Evolutionary conservation across 192 early-diverging fungal species (phyloP), one percentile per base, ranked within the genome.

Genomic region (Funneliformis geosporum): DNA sequence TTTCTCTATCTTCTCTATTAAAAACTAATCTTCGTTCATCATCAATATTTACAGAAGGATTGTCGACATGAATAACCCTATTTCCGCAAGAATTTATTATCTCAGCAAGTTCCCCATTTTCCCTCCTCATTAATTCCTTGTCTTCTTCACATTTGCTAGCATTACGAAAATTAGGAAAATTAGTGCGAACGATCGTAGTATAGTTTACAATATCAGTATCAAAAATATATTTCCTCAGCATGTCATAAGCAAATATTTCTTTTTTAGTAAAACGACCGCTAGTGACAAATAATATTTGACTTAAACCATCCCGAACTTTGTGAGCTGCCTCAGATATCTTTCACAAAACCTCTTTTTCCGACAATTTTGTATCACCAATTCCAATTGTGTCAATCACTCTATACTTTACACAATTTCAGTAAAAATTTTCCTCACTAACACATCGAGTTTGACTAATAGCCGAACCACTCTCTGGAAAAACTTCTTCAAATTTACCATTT

Each of bases 231-330:
- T 0, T 64, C 27, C 27, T 64, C 9, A 64, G 11, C 11, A 64
- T 8, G 10, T 64, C 4, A 64, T 64, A 64, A 64, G 27, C 27
- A 1, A 3, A 11, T 27, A 64, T 64, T 33, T 64, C 61, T 64
- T 64, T 8, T 64, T 23, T 4, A 23, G 61, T 64, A 27, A 64
- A 64, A 3, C 8, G n/a, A 4, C 27, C 27, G 11, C 61, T 28
- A n/a, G 23, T 27, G 11, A 64, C 61, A 64, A 64, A 64, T n/a
- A 64, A 64, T 27, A 64, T n/a, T 64, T 25, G 61, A 64, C 27
- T 64, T 64, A 64, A 11, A 11, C 61, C 61, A 27, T 64, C 27
- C n/a, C 10, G 23, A 28, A 64, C 5, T 6, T 33, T 64, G 4
- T 64, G 11, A 64, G 23, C 11, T n/a, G 9, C 27, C 11, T 64